Base-by-base conservation (phyloP, 192 early-diverging fungal species). In the Podila epicladia region DNA sequence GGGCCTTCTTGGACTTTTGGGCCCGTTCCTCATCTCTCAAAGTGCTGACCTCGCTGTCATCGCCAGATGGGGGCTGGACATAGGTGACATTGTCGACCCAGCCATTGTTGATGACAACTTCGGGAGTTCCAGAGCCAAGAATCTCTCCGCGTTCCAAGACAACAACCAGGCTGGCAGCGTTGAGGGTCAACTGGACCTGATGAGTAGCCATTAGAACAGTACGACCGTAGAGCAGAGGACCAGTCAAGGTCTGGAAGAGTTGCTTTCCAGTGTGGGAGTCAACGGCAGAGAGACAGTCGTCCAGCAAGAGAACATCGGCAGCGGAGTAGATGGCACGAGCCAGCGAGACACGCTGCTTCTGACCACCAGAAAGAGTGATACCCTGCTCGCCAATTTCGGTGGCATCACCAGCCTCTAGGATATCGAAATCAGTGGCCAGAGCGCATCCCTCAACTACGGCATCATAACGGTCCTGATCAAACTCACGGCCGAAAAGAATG, bases 331-430 rank as follows among this genome's bases (percentile, higher is more conserved):
- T 86, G 7, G 96, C 95, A 22, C 97, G 90, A 31, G 95, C 96
- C 55, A 98, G 87, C 1, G 92, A 82, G 29, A 97, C 87, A 32
- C 94, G 85, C 74, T 94, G 93, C 84, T 95, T 96, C 83, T 97
- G 96, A 9, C 96, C 96, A 59, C 96, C 96, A 33, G 90, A 92
- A n/a, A 96, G 83, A 3, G 91, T 94, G 9, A 95, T 87, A 15
- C 95, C 95, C 62, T 94, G 92, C 72, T 97, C 95, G 26, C 95
- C 95, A 74, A 99, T 91, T 83, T 98, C 96, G 3, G 98, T 98
- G 74, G 85, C 75, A 82, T 99, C 98, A 12, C 95, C 96, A n/a
- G 90, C 91, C 37, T 89, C 85, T 13, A 99, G 75, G 45, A 93
- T 94, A 31, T 93, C 92, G 60, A 99, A 85, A 74, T 99, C 98